Conservation (phyloP, 2,329 filamentous ascomycete species). For the Botryotinia narcissicola region DNA sequence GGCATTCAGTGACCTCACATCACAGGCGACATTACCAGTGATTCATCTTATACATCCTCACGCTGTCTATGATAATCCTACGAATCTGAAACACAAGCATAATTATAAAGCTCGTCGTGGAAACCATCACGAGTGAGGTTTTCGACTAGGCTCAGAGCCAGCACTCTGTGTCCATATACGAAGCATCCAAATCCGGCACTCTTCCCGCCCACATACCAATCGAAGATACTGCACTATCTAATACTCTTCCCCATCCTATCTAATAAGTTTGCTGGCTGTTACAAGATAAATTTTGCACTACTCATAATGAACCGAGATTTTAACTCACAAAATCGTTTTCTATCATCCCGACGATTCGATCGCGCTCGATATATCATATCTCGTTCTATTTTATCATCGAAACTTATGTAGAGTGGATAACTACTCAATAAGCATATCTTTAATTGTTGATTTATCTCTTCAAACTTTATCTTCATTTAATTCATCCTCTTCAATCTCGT, state of each 20-base stretch:
- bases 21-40: too few species aligned
- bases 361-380: too few species aligned
- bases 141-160: neutral
- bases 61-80: too few species aligned
- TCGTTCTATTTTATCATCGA: too few species aligned
- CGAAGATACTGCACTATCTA: neutral
- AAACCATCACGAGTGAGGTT: too few species aligned
- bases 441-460: too few species aligned
- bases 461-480: too few species aligned
- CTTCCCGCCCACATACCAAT: neutral
- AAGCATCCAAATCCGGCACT: neutral
- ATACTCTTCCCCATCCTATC: neutral
- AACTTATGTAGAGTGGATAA: accelerated
- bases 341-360: accelerated
- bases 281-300: neutral
- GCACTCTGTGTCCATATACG: neutral
- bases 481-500: too few species aligned
- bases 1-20: neutral
- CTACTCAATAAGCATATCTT: too few species aligned
- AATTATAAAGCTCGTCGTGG: neutral
- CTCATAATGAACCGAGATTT: neutral
- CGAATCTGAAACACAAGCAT: neutral
- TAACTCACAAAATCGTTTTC: neutral
- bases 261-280: too few species aligned
- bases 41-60: too few species aligned